These are phyloP conservation scores for Xerocomus brunneocitrinus DNA, from an alignment of 768 basidiomycete genomes.

Conservation along the genomic window DNA sequence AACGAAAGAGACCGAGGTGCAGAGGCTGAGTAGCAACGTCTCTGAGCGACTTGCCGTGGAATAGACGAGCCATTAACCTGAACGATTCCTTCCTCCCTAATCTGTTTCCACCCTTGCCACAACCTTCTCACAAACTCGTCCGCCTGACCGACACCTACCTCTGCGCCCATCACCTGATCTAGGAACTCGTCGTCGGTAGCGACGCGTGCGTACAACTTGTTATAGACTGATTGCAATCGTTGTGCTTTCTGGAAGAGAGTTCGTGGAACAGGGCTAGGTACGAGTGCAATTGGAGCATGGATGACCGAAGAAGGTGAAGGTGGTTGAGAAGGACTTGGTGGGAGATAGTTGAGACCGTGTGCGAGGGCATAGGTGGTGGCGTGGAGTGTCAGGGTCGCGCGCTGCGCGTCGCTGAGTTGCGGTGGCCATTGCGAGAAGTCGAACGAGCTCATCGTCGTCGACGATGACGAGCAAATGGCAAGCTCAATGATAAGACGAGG, in stretches of 20 bases:
- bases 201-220: slow-evolving; percentile 79
- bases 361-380: slow-evolving; percentile 83
- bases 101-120: slow-evolving; percentile 80
- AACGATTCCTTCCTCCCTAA: slow-evolving; percentile 58
- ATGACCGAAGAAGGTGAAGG: slow-evolving; percentile 67
- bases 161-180: slow-evolving; percentile 79
- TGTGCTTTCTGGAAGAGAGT: slow-evolving; percentile 61
- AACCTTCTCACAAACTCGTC: slow-evolving; percentile 84
- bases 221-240: slow-evolving; percentile 71
- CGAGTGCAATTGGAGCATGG: slow-evolving; percentile 84
- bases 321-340: slow-evolving; percentile 41
- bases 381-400: slow-evolving; percentile 53
- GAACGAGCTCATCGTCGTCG: slow-evolving; percentile 32
- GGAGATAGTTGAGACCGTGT: slow-evolving; percentile 81
- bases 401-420: slow-evolving; percentile 49
- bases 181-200: slow-evolving; percentile 77
- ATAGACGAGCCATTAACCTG: slow-evolving; percentile 39
- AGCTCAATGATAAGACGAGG: neutral
- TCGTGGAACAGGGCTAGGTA: slow-evolving; percentile 85
- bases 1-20: slow-evolving; percentile 88
- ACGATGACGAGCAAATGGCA: neutral
- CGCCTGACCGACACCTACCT: slow-evolving; percentile 69
- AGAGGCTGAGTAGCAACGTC: slow-evolving; percentile 47
- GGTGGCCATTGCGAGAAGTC: slow-evolving; percentile 74
- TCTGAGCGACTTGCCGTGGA: slow-evolving; percentile 1